These are phyloP conservation scores for Epichloe bromicola DNA, from an alignment of 2,329 filamentous ascomycete genomes.

Conservation along the genomic window DNA sequence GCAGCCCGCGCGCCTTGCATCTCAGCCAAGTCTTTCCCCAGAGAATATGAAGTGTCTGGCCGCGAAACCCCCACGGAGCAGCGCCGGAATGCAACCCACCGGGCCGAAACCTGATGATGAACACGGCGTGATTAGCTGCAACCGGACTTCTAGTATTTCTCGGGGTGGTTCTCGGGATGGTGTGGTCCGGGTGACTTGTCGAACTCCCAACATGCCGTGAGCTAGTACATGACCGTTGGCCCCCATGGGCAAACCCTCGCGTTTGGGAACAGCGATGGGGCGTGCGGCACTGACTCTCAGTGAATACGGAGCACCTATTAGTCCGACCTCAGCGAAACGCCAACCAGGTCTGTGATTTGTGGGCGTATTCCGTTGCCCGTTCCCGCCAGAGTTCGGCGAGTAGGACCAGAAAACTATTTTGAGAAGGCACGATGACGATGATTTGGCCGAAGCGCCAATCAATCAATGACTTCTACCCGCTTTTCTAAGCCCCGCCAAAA, in stretches of 20 bases:
- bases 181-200: no score
- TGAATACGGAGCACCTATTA: no score
- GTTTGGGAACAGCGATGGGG: neutral
- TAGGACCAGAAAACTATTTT: neutral
- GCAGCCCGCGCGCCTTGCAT: no score
- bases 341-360: neutral
- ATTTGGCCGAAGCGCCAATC: conserved; percentile 2
- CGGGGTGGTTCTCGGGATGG: no score
- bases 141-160: no score
- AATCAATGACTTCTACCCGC: conserved; percentile 4
- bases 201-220: neutral
- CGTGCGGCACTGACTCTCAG: neutral
- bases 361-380: neutral
- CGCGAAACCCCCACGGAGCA: no score
- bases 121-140: no score
- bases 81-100: neutral
- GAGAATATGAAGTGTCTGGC: no score
- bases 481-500: conserved; percentile 9
- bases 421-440: conserved; percentile 3
- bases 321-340: neutral
- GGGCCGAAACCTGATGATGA: neutral
- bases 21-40: no score
- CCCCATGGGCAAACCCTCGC: neutral
- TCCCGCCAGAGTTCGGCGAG: neutral
- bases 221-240: neutral